Evolutionary conservation across 2,329 filamentous ascomycete genomes (phyloP).

Genomic region (Achaetomium macrosporum): DNA sequence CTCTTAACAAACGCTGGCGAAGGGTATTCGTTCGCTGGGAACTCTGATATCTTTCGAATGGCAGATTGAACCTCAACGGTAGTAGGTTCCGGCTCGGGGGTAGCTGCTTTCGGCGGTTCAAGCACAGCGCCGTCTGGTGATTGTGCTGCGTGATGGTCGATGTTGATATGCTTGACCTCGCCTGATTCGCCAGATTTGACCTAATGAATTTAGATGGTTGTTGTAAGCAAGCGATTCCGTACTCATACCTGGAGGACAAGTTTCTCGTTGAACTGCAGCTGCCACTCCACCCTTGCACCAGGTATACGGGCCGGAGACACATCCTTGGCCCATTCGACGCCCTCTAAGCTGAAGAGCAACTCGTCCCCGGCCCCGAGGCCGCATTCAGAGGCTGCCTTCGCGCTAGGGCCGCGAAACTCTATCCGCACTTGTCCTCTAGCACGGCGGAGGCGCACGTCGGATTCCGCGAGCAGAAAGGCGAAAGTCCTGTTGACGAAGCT

Average conservation of each 20-base stretch:
- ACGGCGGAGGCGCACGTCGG: conserved; percentile 73
- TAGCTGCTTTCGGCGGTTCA: conserved; percentile 16
- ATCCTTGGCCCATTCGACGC: conserved; percentile 59
- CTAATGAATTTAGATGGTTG: conserved; percentile 21
- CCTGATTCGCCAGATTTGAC: conserved; percentile 43
- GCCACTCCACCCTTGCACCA: conserved; percentile 51
- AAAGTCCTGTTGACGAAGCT: conserved; percentile 69
- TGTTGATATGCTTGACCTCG: conserved; percentile 44
- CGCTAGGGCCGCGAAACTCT: conserved; percentile 65
- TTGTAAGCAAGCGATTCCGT: neutral
- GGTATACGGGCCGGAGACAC: conserved; percentile 42
- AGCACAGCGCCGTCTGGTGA: conserved; percentile 11
- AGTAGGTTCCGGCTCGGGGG: conserved; percentile 17
- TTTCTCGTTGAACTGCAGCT: conserved; percentile 49
- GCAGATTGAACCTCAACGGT: conserved; percentile 4
- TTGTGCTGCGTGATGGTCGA: conserved; percentile 40
- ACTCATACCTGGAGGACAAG: conserved; percentile 42
- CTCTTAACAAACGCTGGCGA: conserved; percentile 79
- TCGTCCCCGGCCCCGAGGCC: conserved; percentile 74
- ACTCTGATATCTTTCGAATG: conserved; percentile 27
- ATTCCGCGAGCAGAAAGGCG: conserved; percentile 76
- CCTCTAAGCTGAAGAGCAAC: conserved; percentile 62
- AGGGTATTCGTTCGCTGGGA: conserved; percentile 52
- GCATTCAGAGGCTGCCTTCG: conserved; percentile 60
- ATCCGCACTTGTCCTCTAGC: conserved; percentile 75